Percentiles rank a stretch among this genome's conserved stretches.
These are phyloP conservation scores for Kwoniella botswanensis DNA, from an alignment of 768 basidiomycete genomes.

Conservation along the genomic window DNA sequence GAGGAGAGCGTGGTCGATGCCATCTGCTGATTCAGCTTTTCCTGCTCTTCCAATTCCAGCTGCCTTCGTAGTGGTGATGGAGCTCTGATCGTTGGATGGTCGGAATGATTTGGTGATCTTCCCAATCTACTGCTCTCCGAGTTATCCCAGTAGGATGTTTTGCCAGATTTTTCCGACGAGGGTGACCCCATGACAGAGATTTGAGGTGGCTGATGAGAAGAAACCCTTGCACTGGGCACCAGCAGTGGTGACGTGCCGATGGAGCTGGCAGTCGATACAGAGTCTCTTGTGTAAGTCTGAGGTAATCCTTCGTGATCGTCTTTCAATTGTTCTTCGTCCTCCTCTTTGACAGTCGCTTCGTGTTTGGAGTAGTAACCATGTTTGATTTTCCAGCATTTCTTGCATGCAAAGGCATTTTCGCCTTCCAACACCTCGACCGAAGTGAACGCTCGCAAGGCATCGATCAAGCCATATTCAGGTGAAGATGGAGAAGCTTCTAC, in stretches of 20 bases:
- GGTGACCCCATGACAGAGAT: slow-evolving; percentile 9
- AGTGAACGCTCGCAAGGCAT: slow-evolving; percentile 85
- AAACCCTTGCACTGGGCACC: not conserved
- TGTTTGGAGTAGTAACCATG: slow-evolving; percentile 63
- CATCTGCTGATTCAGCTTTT: not conserved
- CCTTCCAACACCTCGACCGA: slow-evolving; percentile 91
- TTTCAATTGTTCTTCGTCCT: slow-evolving; percentile 46
- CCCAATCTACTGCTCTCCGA: slow-evolving; percentile 1
- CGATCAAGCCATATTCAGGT: slow-evolving; percentile 59
- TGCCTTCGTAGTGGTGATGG: slow-evolving; percentile 46
- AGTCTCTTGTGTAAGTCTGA: slow-evolving; percentile 5
- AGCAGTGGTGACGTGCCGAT: slow-evolving; percentile 1
- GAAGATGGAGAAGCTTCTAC: not conserved
- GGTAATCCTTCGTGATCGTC: not conserved
- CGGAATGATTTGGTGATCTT: not conserved
- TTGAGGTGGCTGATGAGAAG: slow-evolving; percentile 7
- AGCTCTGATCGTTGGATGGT: slow-evolving; percentile 19
- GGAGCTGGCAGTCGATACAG: slow-evolving; percentile 5
- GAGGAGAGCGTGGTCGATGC: slow-evolving; percentile 9
- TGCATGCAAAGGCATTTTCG: slow-evolving; percentile 92
- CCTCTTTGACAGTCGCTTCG: slow-evolving; percentile 41
- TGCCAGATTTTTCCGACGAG: slow-evolving; percentile 5
- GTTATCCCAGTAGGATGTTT: slow-evolving; percentile 3
- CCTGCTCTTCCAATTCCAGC: slow-evolving; percentile 24
- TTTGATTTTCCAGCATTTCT: slow-evolving; percentile 87